These are phyloP conservation scores for Emericellopsis cladophorae DNA, from an alignment of 2,329 filamentous ascomycete genomes.

Conservation along the genomic window DNA sequence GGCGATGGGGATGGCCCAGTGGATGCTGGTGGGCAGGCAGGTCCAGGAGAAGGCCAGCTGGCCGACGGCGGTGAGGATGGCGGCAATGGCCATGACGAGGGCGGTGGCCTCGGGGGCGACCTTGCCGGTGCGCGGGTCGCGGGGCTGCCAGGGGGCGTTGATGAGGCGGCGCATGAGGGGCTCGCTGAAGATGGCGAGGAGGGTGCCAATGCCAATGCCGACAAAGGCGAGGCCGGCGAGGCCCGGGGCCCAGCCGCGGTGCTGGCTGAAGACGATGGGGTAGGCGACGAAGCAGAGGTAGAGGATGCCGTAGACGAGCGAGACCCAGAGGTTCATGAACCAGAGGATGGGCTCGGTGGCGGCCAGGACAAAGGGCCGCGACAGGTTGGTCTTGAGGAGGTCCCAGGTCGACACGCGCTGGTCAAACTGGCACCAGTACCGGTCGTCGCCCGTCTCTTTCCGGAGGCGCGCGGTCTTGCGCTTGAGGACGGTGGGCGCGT, in stretches of 20 bases:
- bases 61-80: conserved; percentile 61
- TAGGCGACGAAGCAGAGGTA: conserved; percentile 89
- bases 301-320: conserved; percentile 73
- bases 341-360: conserved; percentile 71
- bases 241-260: conserved; percentile 65
- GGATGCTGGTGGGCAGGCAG: conserved; percentile 61
- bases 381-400: conserved; percentile 62
- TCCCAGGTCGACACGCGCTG: conserved; percentile 44
- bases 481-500: conserved; percentile 58
- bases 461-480: conserved; percentile 50
- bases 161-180: conserved; percentile 68
- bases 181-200: conserved; percentile 49
- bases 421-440: conserved; percentile 73
- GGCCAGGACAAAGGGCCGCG: conserved; percentile 64
- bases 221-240: conserved; percentile 66
- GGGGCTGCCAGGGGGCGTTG: conserved; percentile 48
- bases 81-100: conserved; percentile 65
- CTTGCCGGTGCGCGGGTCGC: conserved; percentile 63
- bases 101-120: conserved; percentile 71
- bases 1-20: conserved; percentile 69
- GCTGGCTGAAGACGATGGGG: conserved; percentile 65
- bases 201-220: conserved; percentile 52
- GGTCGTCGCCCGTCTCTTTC: conserved; percentile 55
- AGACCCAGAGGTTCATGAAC: conserved; percentile 63
- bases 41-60: conserved; percentile 87